Base-by-base conservation (phyloP, 2,329 filamentous ascomycete species). In the Talaromyces sp. region DNA sequence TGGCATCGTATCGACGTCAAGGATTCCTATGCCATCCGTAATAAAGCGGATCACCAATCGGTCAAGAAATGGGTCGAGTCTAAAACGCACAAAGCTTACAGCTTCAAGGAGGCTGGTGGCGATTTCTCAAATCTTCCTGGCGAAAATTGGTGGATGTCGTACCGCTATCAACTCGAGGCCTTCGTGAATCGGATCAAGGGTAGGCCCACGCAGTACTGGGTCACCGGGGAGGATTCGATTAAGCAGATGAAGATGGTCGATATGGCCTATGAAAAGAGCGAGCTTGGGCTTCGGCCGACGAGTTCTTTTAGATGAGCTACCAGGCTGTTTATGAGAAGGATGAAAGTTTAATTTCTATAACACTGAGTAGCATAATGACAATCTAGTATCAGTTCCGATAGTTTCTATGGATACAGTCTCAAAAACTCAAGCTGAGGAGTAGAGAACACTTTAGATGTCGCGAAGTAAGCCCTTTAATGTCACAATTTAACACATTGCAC, bases 161-260 rank as follows among this genome's bases (percentile, higher is more conserved):
- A 82, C 69, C 75, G 80, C 7, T 74, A 83, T 69, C 77, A 81
- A 74, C 74, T 85, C 34, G 81, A 84, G 71, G 75, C 79, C 66
- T 85, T 85, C 69, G 80, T 84, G 13, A 79, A 83, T 71, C 73
- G 71, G 36, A 68, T 84, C 56, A 77, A 76, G 54, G 79, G 79
- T 0, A 72, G 77, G 1, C 66, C 77, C 62, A 72, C 76, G 4
- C 75, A 73, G 0, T 65, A 75, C 2, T 83, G 82, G 80, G 72
- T 84, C 7, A 70, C 72, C 17, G 69, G 68, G 1, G 77, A 81
- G 59, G 81, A 83, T 66, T 81, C 76, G 29, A 74, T 84, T 27
- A 70, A 70, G 1, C 79, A 82, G 72, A 81, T 81, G 78, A 75
- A 74, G 69, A 63, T 64, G 54, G 6, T 84, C 19, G 82, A 84